These are phyloP conservation scores for Metschnikowia anglica DNA, from an alignment of 805 yeast species.

Conservation along the genomic window DNA sequence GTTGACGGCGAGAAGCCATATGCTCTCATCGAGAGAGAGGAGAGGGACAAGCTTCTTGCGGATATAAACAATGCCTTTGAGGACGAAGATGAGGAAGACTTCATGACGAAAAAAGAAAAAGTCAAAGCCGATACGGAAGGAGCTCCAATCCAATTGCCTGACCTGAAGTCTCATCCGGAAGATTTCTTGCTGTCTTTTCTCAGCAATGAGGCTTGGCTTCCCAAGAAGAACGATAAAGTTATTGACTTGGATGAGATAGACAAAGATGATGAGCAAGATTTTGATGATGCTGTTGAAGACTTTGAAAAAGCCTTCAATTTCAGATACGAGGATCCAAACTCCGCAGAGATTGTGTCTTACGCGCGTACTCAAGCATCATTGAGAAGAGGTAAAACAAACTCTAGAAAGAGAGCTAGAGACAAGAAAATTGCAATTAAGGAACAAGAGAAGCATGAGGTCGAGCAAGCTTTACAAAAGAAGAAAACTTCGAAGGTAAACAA, in stretches of 20 bases:
- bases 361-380: conserved; percentile 93
- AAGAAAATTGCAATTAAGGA: conserved; percentile 55
- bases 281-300: conserved; percentile 87
- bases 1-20: conserved; percentile 64
- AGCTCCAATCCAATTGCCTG: conserved; percentile 49
- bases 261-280: conserved; percentile 72
- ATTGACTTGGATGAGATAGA: conserved; percentile 51
- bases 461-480: conserved; percentile 64
- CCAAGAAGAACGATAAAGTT: conserved; percentile 60
- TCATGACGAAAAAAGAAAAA: conserved; percentile 56
- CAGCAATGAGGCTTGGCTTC: conserved; percentile 85
- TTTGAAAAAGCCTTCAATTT: conserved; percentile 93
- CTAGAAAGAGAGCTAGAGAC: conserved; percentile 82
- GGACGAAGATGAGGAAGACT: conserved; percentile 44
- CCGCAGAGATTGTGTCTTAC: conserved; percentile 89
- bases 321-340: conserved; percentile 87
- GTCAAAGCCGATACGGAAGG: conserved; percentile 27
- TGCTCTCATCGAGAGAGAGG: conserved; percentile 72
- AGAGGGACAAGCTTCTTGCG: conserved; percentile 65
- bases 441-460: conserved; percentile 52
- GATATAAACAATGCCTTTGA: conserved; percentile 73
- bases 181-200: conserved; percentile 74
- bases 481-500: conserved; percentile 75
- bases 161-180: conserved; percentile 55
- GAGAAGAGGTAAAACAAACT: conserved; percentile 71